phyloP scores from a whole-genome alignment of 345 rosid species.

The Litchi chinensis region DNA sequence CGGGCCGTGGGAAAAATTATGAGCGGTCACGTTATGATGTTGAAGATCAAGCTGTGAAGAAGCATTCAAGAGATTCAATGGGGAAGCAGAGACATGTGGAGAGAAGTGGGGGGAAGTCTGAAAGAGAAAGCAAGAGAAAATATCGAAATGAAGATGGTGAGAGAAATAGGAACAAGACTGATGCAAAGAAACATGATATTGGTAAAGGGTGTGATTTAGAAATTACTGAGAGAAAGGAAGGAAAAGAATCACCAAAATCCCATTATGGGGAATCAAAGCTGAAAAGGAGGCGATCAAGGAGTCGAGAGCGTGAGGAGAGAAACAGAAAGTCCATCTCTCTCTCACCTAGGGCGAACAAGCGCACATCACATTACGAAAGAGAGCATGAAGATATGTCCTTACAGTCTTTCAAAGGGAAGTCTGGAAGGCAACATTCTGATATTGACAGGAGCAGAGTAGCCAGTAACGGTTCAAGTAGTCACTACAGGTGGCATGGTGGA shows the following conservation, averaged over 20 bases:
- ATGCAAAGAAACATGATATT: constrained; percentile 47
- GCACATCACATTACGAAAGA: constrained; percentile 42
- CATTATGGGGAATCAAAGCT: constrained; percentile 46
- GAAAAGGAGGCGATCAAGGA: constrained; percentile 75
- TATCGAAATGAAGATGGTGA: constrained; percentile 47
- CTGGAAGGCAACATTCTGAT: constrained; percentile 52
- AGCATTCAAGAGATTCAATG: constrained; percentile 46
- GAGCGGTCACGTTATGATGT: constrained; percentile 33
- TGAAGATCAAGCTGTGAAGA: constrained; percentile 45
- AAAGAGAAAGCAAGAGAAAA: constrained; percentile 54
- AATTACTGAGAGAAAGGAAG: constrained; percentile 49
- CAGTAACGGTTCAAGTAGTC: constrained; percentile 53
- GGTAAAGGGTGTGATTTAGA: constrained; percentile 47
- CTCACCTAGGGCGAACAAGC: constrained; percentile 54
- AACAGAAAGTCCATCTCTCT: constrained; percentile 57
- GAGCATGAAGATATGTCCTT: constrained; percentile 46
- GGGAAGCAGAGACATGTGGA: constrained; percentile 43
- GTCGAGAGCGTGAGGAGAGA: constrained; percentile 57
- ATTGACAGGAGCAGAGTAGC: constrained; percentile 37
- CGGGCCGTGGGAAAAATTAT: constrained; percentile 36
- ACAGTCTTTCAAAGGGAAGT: constrained; percentile 46
- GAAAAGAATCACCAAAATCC: constrained; percentile 54
- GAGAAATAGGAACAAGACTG: constrained; percentile 39
- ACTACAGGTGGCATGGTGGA: constrained; percentile 52
- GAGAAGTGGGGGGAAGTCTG: constrained; percentile 42